Evolutionary conservation across 2,329 filamentous ascomycete genomes (phyloP).

Genomic region (Periconia sp.): DNA sequence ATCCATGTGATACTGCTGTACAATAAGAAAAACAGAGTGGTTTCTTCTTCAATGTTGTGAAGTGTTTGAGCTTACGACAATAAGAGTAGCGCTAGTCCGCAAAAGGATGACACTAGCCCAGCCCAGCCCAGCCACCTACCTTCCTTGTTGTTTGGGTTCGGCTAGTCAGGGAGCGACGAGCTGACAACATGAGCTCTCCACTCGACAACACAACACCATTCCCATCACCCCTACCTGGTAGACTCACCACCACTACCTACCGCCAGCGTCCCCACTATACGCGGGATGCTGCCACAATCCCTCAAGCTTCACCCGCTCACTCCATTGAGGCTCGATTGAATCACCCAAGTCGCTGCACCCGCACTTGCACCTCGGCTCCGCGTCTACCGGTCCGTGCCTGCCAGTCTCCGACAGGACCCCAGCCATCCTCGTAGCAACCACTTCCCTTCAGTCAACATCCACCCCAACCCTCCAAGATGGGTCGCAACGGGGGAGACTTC

Average conservation of each 20-base stretch:
- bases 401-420: neutral
- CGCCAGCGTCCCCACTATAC: conserved; percentile 24
- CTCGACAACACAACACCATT: conserved; percentile 16
- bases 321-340: conserved; percentile 3
- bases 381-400: conserved; percentile 1
- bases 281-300: conserved; percentile 37
- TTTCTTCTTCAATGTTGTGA: too few species aligned
- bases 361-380: neutral
- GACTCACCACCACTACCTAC: neutral
- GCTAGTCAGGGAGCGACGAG: conserved; percentile 4
- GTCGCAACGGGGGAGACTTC: conserved; percentile 9
- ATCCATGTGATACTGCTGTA: too few species aligned
- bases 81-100: neutral
- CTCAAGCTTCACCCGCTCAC: conserved; percentile 28
- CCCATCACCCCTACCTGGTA: too few species aligned
- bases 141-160: conserved; percentile 4
- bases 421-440: neutral
- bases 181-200: conserved; percentile 21
- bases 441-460: neutral
- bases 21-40: too few species aligned
- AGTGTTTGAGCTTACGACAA: too few species aligned
- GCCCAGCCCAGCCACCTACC: conserved; percentile 25
- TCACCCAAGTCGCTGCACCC: conserved; percentile 18
- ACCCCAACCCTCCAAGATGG: conserved; percentile 26
- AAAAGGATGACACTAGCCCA: neutral